Evolutionary conservation across 2,329 filamentous ascomycete genomes (phyloP), one percentile per base, ranked within the genome.

Genomic region (Trichoderma koningii): DNA sequence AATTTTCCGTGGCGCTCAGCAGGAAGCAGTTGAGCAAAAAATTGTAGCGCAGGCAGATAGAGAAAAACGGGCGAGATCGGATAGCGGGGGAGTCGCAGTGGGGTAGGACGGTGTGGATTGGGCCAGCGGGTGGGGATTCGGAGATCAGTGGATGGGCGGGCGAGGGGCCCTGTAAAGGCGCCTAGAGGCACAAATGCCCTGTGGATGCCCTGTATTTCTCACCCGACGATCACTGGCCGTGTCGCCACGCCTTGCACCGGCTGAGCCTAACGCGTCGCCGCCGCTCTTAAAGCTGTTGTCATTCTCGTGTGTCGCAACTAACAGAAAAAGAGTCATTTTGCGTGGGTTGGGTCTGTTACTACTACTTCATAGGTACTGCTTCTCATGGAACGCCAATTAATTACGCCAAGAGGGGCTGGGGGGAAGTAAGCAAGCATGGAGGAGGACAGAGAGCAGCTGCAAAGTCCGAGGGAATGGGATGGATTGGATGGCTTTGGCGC

Each of bases 11-110:
- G 65, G 59, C 63, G 44, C 63, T 38, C 42, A 45, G 47, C 15
- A 59, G n/a, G 47, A 59, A 52, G 47, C 55, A 45, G 21, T 30
- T 30, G 17, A n/a, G n/a, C 44, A 42, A 55, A 52, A 38, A n/a
- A n/a, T 17, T 44, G n/a, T n/a, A 44, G 6, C 41, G 15, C 26
- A 30, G 30, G 26, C 28, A 52, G 50, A 52, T 17, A 41, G 23
- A 53, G 7, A 21, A 14, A 23, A 19, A 55, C 47, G 65, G 66
- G 66, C 66, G 66, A 68, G 60, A 68, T 66, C 66, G 66, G 66
- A 60, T 66, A 56, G 61, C 64, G 66, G 66, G 21, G 66, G 66
- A 55, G 47, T 28, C 41, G 53, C 59, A 56, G 60, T 64, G 51
- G 63, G 57, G 48, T 42, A 50, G 12, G 17, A 21, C 44, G 28